These are phyloP conservation scores for Basipetospora chlamydospora DNA, from an alignment of 2,329 filamentous ascomycete species.

Conservation along the genomic window DNA sequence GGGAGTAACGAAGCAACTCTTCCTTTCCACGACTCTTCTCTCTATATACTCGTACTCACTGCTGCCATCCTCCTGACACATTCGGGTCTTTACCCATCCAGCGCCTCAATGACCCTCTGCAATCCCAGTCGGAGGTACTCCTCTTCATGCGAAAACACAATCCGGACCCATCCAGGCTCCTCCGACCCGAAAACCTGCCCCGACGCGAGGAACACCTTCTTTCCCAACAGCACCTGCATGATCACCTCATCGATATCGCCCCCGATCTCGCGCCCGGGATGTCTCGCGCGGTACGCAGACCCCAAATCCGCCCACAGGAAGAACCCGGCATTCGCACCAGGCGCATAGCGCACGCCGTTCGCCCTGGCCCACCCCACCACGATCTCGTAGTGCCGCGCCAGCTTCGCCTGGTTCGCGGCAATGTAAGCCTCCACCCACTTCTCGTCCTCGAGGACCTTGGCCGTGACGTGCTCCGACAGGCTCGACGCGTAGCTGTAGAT, in stretches of 20 bases:
- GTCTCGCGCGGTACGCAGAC: slow-evolving; percentile 12
- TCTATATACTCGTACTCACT: too few relatives aligned
- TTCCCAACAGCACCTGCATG: slow-evolving; percentile 14
- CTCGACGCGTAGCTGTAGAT: slow-evolving; percentile 30
- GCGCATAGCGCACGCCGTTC: slow-evolving; percentile 27
- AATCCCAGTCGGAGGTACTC: slow-evolving; percentile 16
- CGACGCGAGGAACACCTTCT: slow-evolving; percentile 21
- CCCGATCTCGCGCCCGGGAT: slow-evolving; percentile 6
- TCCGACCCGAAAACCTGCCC: slow-evolving; percentile 23
- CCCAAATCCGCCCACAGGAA: slow-evolving; percentile 39
- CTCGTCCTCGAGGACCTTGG: slow-evolving; percentile 28
- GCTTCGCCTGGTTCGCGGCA: slow-evolving; percentile 22
- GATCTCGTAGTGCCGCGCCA: slow-evolving; percentile 24
- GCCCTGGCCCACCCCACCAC: slow-evolving; percentile 20
- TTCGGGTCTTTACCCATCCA: slow-evolving; percentile 2
- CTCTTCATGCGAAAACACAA: slow-evolving; percentile 21
- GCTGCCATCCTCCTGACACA: too few relatives aligned
- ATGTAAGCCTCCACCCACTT: slow-evolving; percentile 29
- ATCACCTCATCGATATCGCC: slow-evolving; percentile 14
- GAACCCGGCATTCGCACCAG: slow-evolving; percentile 35
- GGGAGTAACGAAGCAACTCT: too few relatives aligned
- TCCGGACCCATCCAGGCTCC: slow-evolving; percentile 22
- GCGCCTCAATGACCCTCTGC: not conserved
- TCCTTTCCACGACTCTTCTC: too few relatives aligned
- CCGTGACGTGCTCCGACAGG: slow-evolving; percentile 24